Base-by-base conservation (phyloP, 1,139 yeast species). In the Scheffersomyces quercinus region DNA sequence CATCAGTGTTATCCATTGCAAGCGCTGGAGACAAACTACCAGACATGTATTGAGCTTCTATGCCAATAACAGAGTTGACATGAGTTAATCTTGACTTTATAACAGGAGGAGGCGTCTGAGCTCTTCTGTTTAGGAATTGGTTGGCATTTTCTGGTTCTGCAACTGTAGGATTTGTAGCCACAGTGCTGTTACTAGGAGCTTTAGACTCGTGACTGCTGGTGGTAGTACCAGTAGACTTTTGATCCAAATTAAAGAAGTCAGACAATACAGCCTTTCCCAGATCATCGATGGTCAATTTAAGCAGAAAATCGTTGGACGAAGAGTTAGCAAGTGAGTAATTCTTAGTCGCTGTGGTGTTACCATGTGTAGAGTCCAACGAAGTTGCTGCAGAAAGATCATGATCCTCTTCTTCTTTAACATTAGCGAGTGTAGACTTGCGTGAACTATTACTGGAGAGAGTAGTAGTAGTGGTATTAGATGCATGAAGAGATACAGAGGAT, bases 231-330 rank as follows among this genome's bases (percentile, higher is more conserved):
- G 46, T 39, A 15, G 43, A 35, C 2, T 36, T 40, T 6, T 38
- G 37, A 5, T 13, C 38, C 5, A n/a, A 6, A 9, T 35, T 6
- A 38, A 55, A 55, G 42, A 59, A 50, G 41, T 64, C 66, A 35
- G 56, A 59, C 48, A 70, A 64, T n/a, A 69, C 67, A 1, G 79
- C 79, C 44, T 70, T 70, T n/a, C 79, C 79, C 64, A 64, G 67
- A 46, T 68, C 76, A 49, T 73, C 77, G 38, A 74, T 64, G 51
- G 66, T 70, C 42, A 73, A 58, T 43, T 63, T 63, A 50, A 73
- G 57, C 55, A 58, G 63, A 51, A 67, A 69, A 46, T 67, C 70
- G 30, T 52, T 48, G 13, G 35, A 31, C 5, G 11, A 10, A 31
- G 10, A 14, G 35, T 15, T 14, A 4, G 35, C 3, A 31, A 31